Evolutionary conservation across 2,329 filamentous ascomycete species (phyloP), one percentile per base, ranked within the genome.

Genomic region (Cadophora gregata): DNA sequence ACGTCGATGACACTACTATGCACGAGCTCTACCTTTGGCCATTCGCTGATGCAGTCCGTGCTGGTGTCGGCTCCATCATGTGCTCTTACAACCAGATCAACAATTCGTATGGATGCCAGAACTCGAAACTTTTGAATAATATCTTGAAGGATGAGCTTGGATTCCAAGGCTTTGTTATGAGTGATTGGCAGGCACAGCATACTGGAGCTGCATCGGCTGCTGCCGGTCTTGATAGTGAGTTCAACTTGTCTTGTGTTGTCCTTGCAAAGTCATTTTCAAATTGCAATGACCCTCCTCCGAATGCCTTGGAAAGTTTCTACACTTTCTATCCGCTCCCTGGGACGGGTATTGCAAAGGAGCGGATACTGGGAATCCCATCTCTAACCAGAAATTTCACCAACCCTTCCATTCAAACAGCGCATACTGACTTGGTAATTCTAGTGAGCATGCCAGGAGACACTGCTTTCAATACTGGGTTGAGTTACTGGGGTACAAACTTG

Each of bases 371-470:
- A 48, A 9, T n/a, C 9, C 48, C 19, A 27, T 27, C 24, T 27
- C 7, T 27, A 51, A 24, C 21, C 21, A 27, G 4, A 2, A 14
- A 1, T 25, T 27, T 50, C 12, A 50, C 24, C 9, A 29, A 2
- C n/a, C 16, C 27, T 16, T 31, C 14, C n/a, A 8, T 33, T 31
- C 27, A 27, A 33, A 56, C 12, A n/a, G 9, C 5, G 2, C 21
- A n/a, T 42, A 25, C 55, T 58, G 33, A 58, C 55, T 42, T 7
- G 2, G 16, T 3, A 10, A 5, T 19, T 58, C 33, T n/a, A 58
- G 55, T 96, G 91, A 85, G 85, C n/a, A 96, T 96, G 93, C 91
- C 91, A 0, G 92, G 93, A 63, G 95, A 97, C 76, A 91, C 91
- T 1, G 71, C 80, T 24, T 97, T 97, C 80, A 87, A 91, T 78